Percentiles rank a stretch among this genome's conserved stretches.
Evolutionary conservation across 208 protist species (phyloP).

Genomic region (Acanthamoeba sp.): DNA sequence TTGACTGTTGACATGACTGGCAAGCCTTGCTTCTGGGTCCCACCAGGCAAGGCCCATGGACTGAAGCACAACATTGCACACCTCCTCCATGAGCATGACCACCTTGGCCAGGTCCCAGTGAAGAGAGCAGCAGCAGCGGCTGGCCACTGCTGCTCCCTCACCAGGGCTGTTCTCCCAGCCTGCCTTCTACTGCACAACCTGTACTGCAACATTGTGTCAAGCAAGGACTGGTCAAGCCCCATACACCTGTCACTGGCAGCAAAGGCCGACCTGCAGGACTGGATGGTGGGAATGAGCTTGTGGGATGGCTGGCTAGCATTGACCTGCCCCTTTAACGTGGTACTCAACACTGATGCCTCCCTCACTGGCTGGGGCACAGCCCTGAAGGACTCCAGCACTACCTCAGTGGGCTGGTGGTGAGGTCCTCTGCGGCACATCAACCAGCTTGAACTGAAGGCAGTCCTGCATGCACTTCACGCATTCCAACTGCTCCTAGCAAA

Average conservation of each 20-base stretch:
- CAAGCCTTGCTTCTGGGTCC: neutral
- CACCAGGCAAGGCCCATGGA: neutral
- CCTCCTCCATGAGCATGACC: neutral
- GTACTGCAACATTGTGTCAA: neutral
- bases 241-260: neutral
- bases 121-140: neutral
- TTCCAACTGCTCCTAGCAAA: no score
- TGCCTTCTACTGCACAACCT: neutral
- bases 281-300: no score
- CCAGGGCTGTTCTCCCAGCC: neutral
- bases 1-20: neutral
- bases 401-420: no score
- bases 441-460: no score
- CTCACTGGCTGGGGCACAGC: no score
- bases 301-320: no score
- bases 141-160: neutral
- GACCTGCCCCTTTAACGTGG: no score
- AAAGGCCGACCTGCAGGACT: neutral
- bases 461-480: no score
- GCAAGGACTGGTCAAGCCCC: neutral
- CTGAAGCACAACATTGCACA: neutral
- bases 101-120: neutral
- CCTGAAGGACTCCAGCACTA: no score
- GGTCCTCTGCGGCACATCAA: no score
- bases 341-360: no score